These are phyloP conservation scores for Malassezia arunalokei DNA, from an alignment of 1,284 basidiomycete species.

Conservation along the genomic window DNA sequence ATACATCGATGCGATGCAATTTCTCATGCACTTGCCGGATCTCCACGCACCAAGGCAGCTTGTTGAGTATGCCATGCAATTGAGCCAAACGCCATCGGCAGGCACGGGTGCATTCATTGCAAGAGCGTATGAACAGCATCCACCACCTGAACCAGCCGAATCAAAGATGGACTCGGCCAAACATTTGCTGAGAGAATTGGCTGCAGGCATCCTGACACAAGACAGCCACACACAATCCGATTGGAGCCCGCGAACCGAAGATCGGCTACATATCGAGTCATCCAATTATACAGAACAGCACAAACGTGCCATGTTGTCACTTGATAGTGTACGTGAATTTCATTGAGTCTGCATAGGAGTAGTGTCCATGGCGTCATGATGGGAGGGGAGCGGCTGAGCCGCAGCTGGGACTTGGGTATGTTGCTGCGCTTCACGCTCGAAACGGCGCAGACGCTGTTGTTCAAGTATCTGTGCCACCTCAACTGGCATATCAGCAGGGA, in stretches of 20 bases:
- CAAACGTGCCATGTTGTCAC: constrained; percentile 13
- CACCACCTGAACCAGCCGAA: not conserved
- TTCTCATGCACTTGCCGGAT: constrained; percentile 22
- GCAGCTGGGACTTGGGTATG: not conserved
- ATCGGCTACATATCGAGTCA: not conserved
- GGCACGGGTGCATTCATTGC: not conserved
- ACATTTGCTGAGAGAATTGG: not conserved
- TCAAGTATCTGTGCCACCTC: constrained; percentile 5
- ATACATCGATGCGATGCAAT: constrained; percentile 25
- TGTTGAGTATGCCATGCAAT: not conserved
- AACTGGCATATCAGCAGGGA: constrained; percentile 19
- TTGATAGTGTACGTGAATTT: constrained; percentile 2
- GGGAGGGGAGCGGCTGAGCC: not conserved
- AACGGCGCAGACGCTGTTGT: constrained; percentile 67
- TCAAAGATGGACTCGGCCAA: not conserved
- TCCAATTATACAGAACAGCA: not conserved
- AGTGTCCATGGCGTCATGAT: not conserved
- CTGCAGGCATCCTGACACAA: not conserved
- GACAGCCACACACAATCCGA: not conserved
- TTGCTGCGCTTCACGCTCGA: constrained; percentile 54
- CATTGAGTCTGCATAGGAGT: not conserved
- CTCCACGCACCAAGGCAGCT: not conserved
- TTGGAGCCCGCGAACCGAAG: constrained; percentile 11
- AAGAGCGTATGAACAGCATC: not conserved
- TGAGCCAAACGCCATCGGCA: not conserved